These are phyloP conservation scores for Lactarius indigo DNA, from an alignment of 768 basidiomycete genomes.

Conservation along the genomic window DNA sequence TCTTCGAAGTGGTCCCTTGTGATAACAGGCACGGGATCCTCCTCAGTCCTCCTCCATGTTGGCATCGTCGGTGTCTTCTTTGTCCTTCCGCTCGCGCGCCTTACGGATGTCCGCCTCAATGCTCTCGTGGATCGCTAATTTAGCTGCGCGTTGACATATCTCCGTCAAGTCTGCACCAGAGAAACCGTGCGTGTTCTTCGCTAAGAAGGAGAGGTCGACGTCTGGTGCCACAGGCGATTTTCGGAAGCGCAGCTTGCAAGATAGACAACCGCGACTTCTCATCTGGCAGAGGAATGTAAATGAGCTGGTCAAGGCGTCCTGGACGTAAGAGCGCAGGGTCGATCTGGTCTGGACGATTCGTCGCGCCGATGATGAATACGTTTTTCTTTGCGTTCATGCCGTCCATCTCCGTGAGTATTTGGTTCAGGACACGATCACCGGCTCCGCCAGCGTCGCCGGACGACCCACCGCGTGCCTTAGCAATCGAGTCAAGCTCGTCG, in stretches of 20 bases:
- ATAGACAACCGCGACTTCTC: slow-evolving; percentile 89
- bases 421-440: slow-evolving; percentile 96
- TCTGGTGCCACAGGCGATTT: slow-evolving; percentile 82
- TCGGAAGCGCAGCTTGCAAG: slow-evolving; percentile 85
- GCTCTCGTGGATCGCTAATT: slow-evolving; percentile 91
- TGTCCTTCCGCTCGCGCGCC: slow-evolving; percentile 75
- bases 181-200: slow-evolving; percentile 94
- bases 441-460: slow-evolving; percentile 93
- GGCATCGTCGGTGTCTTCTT: slow-evolving; percentile 70
- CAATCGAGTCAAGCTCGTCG: slow-evolving; percentile 98
- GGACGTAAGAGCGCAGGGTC: slow-evolving; percentile 91
- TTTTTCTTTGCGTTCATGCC: slow-evolving; percentile 99
- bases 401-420: slow-evolving; percentile 97
- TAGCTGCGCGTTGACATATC: slow-evolving; percentile 96
- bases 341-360: slow-evolving; percentile 95
- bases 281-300: slow-evolving; percentile 98
- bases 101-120: slow-evolving; percentile 88
- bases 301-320: slow-evolving; percentile 98
- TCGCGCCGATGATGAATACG: slow-evolving; percentile 97
- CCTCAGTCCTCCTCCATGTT: slow-evolving; percentile 72
- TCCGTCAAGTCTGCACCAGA: slow-evolving; percentile 99
- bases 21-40: slow-evolving; percentile 89
- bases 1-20: slow-evolving; percentile 96
- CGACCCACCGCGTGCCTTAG: slow-evolving; percentile 88
- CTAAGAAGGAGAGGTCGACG: slow-evolving; percentile 82